Conservation (phyloP, 2,329 filamentous ascomycete genomes). For the Ophiocordyceps unilateralis region DNA sequence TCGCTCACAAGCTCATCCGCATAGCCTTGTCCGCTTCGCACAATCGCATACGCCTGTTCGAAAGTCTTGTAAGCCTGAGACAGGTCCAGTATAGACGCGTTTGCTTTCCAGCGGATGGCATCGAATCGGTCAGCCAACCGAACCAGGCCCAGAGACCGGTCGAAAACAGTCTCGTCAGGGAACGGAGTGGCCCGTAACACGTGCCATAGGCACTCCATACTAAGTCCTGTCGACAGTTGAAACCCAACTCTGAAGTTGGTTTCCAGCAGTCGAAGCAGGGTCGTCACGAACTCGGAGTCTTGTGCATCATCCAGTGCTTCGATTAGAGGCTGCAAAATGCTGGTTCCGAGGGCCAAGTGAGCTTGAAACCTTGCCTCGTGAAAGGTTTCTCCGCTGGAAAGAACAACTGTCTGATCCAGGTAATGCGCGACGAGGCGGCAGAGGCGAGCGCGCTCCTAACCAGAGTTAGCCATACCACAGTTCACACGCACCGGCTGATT, state of each 20-base stretch:
- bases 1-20: conserved; percentile 30
- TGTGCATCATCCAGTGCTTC: conserved; percentile 7
- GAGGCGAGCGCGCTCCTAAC: conserved; percentile 13
- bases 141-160: conserved; percentile 33
- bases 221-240: conserved; percentile 55
- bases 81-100: conserved; percentile 32
- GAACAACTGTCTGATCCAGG: conserved; percentile 33
- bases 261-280: conserved; percentile 25
- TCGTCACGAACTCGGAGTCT: conserved; percentile 19
- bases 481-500: not conserved
- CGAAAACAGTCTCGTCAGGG: conserved; percentile 24
- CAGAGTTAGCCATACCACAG: conserved; percentile 1
- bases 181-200: conserved; percentile 47
- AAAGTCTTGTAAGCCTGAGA: conserved; percentile 36
- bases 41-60: conserved; percentile 35
- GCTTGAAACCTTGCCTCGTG: conserved; percentile 49
- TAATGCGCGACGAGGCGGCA: conserved; percentile 28
- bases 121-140: conserved; percentile 43
- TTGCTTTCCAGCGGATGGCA: conserved; percentile 38
- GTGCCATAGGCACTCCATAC: conserved; percentile 68
- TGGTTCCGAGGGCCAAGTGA: conserved; percentile 34
- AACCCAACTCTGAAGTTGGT: conserved; percentile 51
- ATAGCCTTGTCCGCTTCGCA: conserved; percentile 24
- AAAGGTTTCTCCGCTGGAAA: conserved; percentile 28
- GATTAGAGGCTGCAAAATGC: conserved; percentile 20